Base-by-base conservation (phyloP, 192 early-diverging fungal genomes). In the Ambispora gerdemannii region DNA sequence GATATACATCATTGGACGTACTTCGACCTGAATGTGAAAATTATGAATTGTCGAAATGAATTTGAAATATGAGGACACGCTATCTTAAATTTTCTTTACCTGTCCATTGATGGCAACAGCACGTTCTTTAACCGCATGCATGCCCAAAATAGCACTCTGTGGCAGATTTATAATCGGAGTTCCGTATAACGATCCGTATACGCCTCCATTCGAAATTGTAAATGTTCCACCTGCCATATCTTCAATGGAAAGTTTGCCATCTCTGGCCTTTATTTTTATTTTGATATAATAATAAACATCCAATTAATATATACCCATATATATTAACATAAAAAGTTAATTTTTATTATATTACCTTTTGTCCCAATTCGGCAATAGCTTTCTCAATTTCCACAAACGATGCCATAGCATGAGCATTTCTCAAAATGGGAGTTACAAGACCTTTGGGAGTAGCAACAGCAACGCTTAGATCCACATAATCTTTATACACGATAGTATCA, bases 381-480 rank as follows among this genome's bases (percentile, higher is more conserved):
- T 92, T 87, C 84, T 99, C 97, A 36, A 95, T 83, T 61, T 97
- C 91, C 24, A 99, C 84, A 52, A 95, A 92, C 47, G 82, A 86
- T 32, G 75, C 27, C 83, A 93, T 86, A 51, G 78, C 72, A 78
- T 99, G 94, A 43, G 87, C 89, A 81, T 96, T 97, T 78, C 97
- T 87, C 69, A 99, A 74, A 19, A 96, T 93, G 19, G 97, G 97
- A 27, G 97, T 99, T 28, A 99, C 97, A 33, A 99, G 86, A 61
- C 97, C 97, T 87, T 99, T 99, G 72, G 95, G 95, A 4, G 97
- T 99, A 24, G 97, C 93, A 56, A 99, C 97, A 6, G 97, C 97
- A 34, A 97, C 93, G 62, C 86, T 89, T 75, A 99, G 81, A 81
- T 99, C 97, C 66, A 95, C 90, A 70, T 91, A 99, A 84, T 97